Evolutionary conservation across 805 yeast genomes (phyloP).

Genomic region (Cephaloascus fragrans): DNA sequence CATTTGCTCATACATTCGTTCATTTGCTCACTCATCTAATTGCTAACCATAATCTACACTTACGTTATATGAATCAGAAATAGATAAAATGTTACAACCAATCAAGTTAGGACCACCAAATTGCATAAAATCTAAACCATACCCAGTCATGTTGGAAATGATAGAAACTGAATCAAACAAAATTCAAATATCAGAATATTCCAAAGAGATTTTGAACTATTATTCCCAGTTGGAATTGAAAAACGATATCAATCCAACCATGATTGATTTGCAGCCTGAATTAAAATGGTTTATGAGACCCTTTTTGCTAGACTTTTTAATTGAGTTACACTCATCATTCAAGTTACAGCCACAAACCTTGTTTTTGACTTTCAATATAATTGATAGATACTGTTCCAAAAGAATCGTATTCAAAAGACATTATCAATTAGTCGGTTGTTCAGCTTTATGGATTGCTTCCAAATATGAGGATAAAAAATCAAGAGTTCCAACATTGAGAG

Average conservation of each 20-base stretch:
- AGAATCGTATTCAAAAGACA: slow-evolving; percentile 36
- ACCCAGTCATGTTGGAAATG: slow-evolving; percentile 33
- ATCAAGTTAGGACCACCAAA: slow-evolving; percentile 13
- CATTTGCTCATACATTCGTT: too few relatives aligned
- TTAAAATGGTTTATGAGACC: slow-evolving; percentile 41
- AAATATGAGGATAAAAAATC: slow-evolving; percentile 51
- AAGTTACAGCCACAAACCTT: slow-evolving; percentile 31
- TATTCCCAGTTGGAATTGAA: slow-evolving; percentile 28
- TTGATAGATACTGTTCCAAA: slow-evolving; percentile 36
- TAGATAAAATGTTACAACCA: background rate
- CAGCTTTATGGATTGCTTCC: slow-evolving; percentile 37
- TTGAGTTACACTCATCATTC: slow-evolving; percentile 33
- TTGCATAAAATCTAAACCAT: slow-evolving; percentile 18
- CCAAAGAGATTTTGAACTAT: slow-evolving; percentile 24
- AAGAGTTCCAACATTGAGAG: slow-evolving; percentile 46
- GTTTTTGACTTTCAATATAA: slow-evolving; percentile 30
- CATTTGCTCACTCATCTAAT: too few relatives aligned
- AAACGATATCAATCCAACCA: slow-evolving; percentile 37
- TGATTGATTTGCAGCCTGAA: slow-evolving; percentile 38
- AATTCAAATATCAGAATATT: slow-evolving; percentile 31
- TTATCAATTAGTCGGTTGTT: slow-evolving; percentile 37
- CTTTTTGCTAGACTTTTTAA: slow-evolving; percentile 28
- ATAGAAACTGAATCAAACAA: slow-evolving; percentile 37
- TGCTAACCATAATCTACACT: too few relatives aligned
- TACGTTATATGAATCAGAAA: too few relatives aligned